Conservation (phyloP, 1,284 basidiomycete genomes). For the Papiliotrema fonsecae region DNA sequence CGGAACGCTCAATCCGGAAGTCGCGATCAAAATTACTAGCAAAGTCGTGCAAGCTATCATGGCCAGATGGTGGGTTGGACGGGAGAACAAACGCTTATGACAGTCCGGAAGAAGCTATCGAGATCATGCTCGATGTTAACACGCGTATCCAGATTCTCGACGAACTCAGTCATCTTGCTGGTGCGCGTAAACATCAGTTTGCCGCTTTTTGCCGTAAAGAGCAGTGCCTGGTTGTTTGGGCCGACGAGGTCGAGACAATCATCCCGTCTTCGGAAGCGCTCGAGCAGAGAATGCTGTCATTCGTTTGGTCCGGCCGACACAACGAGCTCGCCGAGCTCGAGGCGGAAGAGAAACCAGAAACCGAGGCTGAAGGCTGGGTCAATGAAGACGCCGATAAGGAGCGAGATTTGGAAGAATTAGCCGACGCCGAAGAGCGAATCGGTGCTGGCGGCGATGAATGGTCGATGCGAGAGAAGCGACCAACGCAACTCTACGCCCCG, state of each 20-base stretch:
- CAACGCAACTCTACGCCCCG: slow-evolving; percentile 68
- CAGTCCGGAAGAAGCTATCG: slow-evolving; percentile 32
- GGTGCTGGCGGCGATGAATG: slow-evolving; percentile 56
- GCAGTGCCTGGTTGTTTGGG: slow-evolving; percentile 42
- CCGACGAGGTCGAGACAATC: slow-evolving; percentile 79
- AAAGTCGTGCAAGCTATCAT: slow-evolving; percentile 75
- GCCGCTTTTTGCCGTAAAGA: slow-evolving; percentile 40
- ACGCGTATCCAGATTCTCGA: slow-evolving; percentile 44
- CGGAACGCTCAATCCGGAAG: slow-evolving; percentile 65
- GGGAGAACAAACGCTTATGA: background rate
- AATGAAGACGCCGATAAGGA: slow-evolving; percentile 25
- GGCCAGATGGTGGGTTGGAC: slow-evolving; percentile 57
- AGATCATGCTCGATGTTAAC: slow-evolving; percentile 41
- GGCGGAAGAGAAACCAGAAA: slow-evolving; percentile 17
- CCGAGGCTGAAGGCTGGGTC: slow-evolving; percentile 27
- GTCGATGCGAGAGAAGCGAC: slow-evolving; percentile 51
- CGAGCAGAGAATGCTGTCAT: slow-evolving; percentile 40
- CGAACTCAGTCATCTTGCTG: slow-evolving; percentile 36
- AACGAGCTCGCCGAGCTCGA: slow-evolving; percentile 26
- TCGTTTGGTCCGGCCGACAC: slow-evolving; percentile 38
- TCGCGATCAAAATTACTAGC: slow-evolving; percentile 71
- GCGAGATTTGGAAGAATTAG: slow-evolving; percentile 11
- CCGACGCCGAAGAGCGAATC: slow-evolving; percentile 34
- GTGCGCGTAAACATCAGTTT: slow-evolving; percentile 42
- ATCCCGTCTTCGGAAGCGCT: slow-evolving; percentile 65